A percentile compares a stretch with the other conserved stretches of the same genome.
Conservation (phyloP, 805 yeast genomes). For the Ogataea degrootiae region DNA sequence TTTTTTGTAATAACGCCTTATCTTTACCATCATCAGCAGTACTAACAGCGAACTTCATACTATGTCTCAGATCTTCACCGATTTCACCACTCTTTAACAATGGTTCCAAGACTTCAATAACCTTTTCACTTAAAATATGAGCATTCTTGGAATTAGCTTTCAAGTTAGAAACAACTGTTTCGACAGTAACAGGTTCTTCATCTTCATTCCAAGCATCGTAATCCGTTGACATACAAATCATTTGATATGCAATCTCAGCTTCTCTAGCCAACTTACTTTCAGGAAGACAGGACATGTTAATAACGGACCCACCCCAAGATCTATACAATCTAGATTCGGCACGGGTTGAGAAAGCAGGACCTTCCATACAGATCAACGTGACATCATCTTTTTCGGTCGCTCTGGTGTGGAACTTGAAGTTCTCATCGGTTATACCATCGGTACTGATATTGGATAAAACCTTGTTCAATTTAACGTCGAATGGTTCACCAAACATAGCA, state of each 20-base stretch:
- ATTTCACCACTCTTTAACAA: slow-evolving; percentile 54
- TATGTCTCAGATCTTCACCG: slow-evolving; percentile 67
- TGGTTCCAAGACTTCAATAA: slow-evolving; percentile 63
- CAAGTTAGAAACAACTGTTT: slow-evolving; percentile 87
- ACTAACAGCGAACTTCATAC: slow-evolving; percentile 77
- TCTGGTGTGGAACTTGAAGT: slow-evolving; percentile 61
- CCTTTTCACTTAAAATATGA: slow-evolving; percentile 61
- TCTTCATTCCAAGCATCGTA: slow-evolving; percentile 97
- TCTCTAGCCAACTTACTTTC: slow-evolving; percentile 96
- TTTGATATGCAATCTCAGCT: slow-evolving; percentile 94
- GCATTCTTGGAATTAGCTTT: slow-evolving; percentile 87
- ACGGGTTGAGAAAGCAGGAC: slow-evolving; percentile 95
- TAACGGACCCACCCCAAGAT: slow-evolving; percentile 89
- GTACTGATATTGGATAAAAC: slow-evolving; percentile 53
- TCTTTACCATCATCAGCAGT: slow-evolving; percentile 73
- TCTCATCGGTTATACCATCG: slow-evolving; percentile 52
- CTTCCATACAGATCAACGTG: slow-evolving; percentile 95
- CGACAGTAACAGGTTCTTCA: slow-evolving; percentile 97
- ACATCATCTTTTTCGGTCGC: slow-evolving; percentile 62
- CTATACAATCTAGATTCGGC: slow-evolving; percentile 89
- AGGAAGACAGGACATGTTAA: slow-evolving; percentile 97
- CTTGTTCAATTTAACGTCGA: slow-evolving; percentile 67
- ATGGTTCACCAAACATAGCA: slow-evolving; percentile 96
- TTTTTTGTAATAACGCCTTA: slow-evolving; percentile 65
- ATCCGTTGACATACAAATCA: slow-evolving; percentile 98